phyloP scores from a whole-genome alignment of 768 basidiomycete genomes.

The Pholiota microspora region DNA sequence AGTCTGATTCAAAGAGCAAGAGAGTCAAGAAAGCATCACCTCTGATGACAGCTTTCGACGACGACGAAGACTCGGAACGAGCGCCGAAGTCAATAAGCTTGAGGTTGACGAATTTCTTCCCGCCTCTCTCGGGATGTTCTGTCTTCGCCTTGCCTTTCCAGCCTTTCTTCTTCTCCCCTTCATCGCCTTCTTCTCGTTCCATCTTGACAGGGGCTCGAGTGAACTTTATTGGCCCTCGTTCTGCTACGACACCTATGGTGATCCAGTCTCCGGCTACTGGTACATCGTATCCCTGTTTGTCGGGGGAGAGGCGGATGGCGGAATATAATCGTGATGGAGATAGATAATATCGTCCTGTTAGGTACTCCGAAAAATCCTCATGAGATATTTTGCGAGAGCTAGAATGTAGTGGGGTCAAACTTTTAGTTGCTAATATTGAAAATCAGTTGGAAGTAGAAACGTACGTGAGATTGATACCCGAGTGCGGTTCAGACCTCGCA shows the following conservation, averaged over 20 bases:
- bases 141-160: constrained; percentile 34
- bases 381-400: constrained; percentile 77
- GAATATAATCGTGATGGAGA: constrained; percentile 91
- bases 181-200: constrained; percentile 44
- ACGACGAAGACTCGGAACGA: constrained; percentile 48
- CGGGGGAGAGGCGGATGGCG: constrained; percentile 68
- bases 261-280: constrained; percentile 94
- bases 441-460: constrained; percentile 27
- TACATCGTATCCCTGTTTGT: constrained; percentile 85
- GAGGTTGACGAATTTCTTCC: constrained; percentile 84
- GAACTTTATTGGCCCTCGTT: constrained; percentile 76
- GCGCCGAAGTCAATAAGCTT: constrained; percentile 83
- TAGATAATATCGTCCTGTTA: constrained; percentile 82
- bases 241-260: constrained; percentile 93
- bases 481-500: constrained; percentile 84
- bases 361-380: constrained; percentile 75
- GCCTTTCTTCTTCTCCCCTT: constrained; percentile 29
- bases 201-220: constrained; percentile 64
- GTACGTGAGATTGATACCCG: constrained; percentile 80
- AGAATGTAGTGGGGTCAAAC: background rate
- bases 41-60: constrained; percentile 51
- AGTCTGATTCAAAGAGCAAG: constrained; percentile 86
- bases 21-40: constrained; percentile 86
- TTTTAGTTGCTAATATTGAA: no score
- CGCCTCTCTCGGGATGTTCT: constrained; percentile 39